A percentile compares a stretch with the other conserved stretches of the same genome.
Conservation (phyloP, 2,329 filamentous ascomycete species). For the Meredithiella fracta region DNA sequence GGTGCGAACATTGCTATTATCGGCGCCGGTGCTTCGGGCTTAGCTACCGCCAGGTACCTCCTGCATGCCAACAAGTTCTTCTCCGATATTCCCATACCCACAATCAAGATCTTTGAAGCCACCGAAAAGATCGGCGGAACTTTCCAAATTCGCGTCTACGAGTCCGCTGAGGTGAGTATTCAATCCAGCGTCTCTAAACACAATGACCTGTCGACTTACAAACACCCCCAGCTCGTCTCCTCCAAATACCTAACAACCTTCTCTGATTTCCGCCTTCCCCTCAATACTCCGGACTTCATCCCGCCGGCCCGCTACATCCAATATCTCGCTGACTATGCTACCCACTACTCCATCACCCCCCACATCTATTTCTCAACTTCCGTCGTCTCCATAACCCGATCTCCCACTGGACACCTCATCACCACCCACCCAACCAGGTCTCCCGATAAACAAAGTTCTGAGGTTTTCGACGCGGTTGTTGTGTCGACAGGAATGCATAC, state of each 20-base stretch:
- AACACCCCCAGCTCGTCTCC: conserved; percentile 26
- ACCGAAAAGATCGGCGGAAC: conserved; percentile 30
- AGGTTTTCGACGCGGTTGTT: conserved; percentile 28
- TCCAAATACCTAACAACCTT: conserved; percentile 35
- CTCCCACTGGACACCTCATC: background rate
- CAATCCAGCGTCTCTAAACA: background rate
- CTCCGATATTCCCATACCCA: conserved; percentile 21
- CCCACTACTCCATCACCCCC: conserved; percentile 23
- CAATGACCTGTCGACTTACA: background rate
- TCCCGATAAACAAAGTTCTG: conserved; percentile 7
- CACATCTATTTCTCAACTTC: conserved; percentile 21
- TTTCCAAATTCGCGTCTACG: conserved; percentile 30
- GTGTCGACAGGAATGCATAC: conserved; percentile 30
- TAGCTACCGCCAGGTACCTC: conserved; percentile 27
- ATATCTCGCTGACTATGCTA: conserved; percentile 28
- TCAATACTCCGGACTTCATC: conserved; percentile 29
- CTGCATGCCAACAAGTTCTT: conserved; percentile 24
- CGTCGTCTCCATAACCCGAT: conserved; percentile 13
- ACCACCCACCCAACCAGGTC: conserved; percentile 14
- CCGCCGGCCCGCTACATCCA: conserved; percentile 24
- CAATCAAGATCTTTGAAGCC: conserved; percentile 29
- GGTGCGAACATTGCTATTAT: conserved; percentile 23
- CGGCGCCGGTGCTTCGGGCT: conserved; percentile 28
- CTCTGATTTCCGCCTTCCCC: conserved; percentile 30
- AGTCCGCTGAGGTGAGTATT: conserved; percentile 28